Base-by-base conservation (phyloP, 176 grass and related monocot species). In the Leersia perrieri region DNA sequence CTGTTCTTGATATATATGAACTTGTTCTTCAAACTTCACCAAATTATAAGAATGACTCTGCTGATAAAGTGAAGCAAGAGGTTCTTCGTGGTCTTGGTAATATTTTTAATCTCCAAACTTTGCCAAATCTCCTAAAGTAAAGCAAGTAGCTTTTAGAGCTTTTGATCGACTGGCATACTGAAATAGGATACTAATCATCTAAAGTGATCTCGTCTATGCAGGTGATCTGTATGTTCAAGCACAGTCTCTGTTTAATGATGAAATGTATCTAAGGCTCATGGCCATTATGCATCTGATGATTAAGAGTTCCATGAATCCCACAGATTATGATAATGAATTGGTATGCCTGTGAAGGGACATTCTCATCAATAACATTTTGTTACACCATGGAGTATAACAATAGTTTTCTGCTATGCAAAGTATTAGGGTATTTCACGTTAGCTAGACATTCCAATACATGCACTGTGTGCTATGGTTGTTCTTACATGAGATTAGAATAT, bases 1-100 rank as follows among this genome's bases (percentile, higher is more conserved):
- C 92, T 78, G 91, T 98, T 78, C 90, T 98, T 72, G 92, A 98
- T 84, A 88, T 98, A 79, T 98, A 98, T 63, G 88, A 98, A 79
- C 75, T 98, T 87, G 96, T 89, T 82, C 92, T 98, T 80, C 92
- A 98, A 89, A 93, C 88, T 73, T 94, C 88, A 45, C 92, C 90
- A 75, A 93, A 89, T 87, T 95, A 90, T 85, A 94, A 92, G 79
- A 95, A 84, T 73, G 91, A 80, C 82, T 83, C 92, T 47, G 84
- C 84, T 51, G 90, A 91, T 83, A 95, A 93, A 83, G 96, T 98
- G 75, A 98, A 98, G 90, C 96, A 95, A 90, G 96, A 98, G 81
- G 91, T 98, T 66, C 84, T 98, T 73, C 88, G 76, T 76, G 96
- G 92, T 85, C 88, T 98, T 86, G 96, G 96, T 98, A 98, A 90